Conservation (phyloP, 345 rosid species). For the Arabidopsis suecica region DNA sequence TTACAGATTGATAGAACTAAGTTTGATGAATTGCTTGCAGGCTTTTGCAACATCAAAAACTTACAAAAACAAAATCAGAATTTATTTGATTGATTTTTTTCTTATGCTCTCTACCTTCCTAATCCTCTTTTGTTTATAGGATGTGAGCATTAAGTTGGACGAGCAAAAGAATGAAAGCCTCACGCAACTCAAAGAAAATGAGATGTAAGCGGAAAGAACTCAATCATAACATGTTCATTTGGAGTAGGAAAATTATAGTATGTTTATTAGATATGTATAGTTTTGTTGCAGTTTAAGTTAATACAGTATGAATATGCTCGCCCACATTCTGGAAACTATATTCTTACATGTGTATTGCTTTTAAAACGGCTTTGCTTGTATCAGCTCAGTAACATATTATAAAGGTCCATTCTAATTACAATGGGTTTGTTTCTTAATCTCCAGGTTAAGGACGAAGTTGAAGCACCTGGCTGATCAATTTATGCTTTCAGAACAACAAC, state of each 20-base stretch:
- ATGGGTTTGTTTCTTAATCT: conserved; percentile 35
- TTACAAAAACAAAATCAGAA: neutral
- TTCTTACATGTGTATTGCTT: neutral
- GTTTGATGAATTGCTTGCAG: conserved; percentile 15
- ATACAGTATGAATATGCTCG: neutral
- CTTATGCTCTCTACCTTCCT: neutral
- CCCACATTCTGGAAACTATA: neutral
- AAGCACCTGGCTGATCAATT: conserved; percentile 89
- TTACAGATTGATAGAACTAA: neutral
- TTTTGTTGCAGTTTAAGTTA: conserved; percentile 5
- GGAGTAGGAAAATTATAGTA: conserved; percentile 2
- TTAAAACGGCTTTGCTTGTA: neutral
- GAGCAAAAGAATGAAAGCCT: conserved; percentile 88
- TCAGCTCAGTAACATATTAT: neutral
- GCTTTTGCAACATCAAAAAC: conserved; percentile 21
- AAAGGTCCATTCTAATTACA: neutral
- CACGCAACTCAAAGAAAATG: conserved; percentile 88
- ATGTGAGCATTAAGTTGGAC: conserved; percentile 85
- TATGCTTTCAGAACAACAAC: conserved; percentile 79
- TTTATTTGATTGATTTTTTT: neutral
- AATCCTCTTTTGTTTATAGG: conserved; percentile 54
- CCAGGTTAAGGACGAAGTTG: conserved; percentile 83
- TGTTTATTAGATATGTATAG: too few species aligned
- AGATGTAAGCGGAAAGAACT: conserved; percentile 63
- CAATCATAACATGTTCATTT: neutral